Percentiles rank a stretch among this genome's conserved stretches.
Conservation (phyloP, 2,329 filamentous ascomycete genomes). For the Trichoderma cornu-damae region DNA sequence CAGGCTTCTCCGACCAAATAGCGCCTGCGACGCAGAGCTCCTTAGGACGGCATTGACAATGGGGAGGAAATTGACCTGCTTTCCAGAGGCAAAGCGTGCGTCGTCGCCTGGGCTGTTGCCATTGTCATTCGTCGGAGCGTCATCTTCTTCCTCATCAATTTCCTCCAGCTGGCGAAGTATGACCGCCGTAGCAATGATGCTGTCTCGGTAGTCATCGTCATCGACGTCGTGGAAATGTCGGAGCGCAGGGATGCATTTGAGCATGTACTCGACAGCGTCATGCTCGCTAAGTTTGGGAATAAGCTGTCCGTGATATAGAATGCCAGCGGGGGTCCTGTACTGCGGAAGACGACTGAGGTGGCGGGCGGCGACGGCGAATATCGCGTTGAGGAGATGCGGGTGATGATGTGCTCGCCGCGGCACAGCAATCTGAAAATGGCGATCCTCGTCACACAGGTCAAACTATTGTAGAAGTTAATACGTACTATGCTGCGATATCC, state of each 20-base stretch:
- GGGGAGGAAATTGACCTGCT: conserved; percentile 36
- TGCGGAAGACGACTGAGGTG: conserved; percentile 37
- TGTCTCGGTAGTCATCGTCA: conserved; percentile 38
- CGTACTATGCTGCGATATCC: background rate
- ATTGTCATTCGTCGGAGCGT: background rate
- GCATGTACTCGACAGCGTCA: conserved; percentile 38
- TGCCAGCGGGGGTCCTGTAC: conserved; percentile 34
- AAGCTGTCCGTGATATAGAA: conserved; percentile 36
- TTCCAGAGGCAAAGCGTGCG: background rate
- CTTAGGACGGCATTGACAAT: conserved; percentile 38
- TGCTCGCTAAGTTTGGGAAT: conserved; percentile 34
- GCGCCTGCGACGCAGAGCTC: conserved; percentile 34
- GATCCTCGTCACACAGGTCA: conserved; percentile 37
- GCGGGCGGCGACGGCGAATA: conserved; percentile 38
- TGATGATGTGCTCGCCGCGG: conserved; percentile 33
- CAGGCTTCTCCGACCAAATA: conserved; percentile 34
- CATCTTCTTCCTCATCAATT: conserved; percentile 37
- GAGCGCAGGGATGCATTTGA: conserved; percentile 38
- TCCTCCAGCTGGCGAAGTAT: conserved; percentile 39
- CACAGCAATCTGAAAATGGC: conserved; percentile 38
- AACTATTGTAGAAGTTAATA: conserved; percentile 29
- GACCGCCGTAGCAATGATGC: conserved; percentile 38
- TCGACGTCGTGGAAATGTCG: conserved; percentile 34
- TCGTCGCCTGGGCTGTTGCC: background rate
- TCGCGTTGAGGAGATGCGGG: conserved; percentile 36